Evolutionary conservation across 192 early-diverging fungal genomes (phyloP), one percentile per base, ranked within the genome.

Genomic region (Linnemannia schmuckeri): DNA sequence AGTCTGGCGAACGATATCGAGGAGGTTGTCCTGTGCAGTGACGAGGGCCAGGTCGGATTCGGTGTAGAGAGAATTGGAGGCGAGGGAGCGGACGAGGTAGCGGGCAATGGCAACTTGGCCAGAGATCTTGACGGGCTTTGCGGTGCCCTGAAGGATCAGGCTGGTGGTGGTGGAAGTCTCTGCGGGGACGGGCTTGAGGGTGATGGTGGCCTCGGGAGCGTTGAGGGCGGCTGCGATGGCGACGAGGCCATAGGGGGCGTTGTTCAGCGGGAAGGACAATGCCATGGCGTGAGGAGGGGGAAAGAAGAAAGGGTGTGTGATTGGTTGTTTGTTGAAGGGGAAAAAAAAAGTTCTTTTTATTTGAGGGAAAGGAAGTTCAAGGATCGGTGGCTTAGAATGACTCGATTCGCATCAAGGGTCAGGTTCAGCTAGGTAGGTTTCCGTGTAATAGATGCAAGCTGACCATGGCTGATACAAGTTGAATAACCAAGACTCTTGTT

Each of bases 201-300:
- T 13, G 30, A 88, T 37, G 18, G 82, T 46, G 17, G 38, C 6
- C 18, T 79, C 37, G 30, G 74, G 74, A 1, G 85, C 79, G 55
- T 69, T 74, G 76, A 77, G 70, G 37, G 79, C 85, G 42, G 63
- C 52, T 33, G 79, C 80, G 52, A 87, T 54, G 22, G 85, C 85
- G 12, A 81, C 44, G 47, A 87, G 78, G 72, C 85, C 85, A 49
- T 77, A 87, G 30, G 85, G 79, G 72, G 85, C 85, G 72, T 77
- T 87, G 85, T 81, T 87, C 76, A 87, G 46, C 47, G 79, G 85
- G 61, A 81, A 87, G 20, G 85, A 87, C 85, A 87, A 63, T 17
- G 80, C 85, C 85, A 87, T 87, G 61, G 71, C 74, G 17, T 44
- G 69, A 44, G 54, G 9, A n/a, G 40, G 40, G 72, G 18, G 49